phyloP scores from a whole-genome alignment of 1,284 basidiomycete species.

The Tilletia setariae region DNA sequence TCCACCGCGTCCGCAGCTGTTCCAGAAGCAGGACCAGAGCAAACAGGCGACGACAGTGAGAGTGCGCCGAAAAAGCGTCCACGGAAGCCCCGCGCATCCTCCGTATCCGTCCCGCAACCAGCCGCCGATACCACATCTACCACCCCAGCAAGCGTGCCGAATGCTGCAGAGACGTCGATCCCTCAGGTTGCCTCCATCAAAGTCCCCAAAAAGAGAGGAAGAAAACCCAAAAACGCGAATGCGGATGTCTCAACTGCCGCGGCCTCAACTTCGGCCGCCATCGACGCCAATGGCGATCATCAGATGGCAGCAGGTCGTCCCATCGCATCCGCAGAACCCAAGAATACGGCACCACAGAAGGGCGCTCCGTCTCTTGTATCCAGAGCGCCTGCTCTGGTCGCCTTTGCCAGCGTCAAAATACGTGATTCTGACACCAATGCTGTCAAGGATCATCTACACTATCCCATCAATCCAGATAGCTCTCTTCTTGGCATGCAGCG shows the following conservation, averaged over 20 bases:
- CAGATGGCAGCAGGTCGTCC: no score
- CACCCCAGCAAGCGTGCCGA: background rate
- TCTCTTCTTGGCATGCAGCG: background rate
- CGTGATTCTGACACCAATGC: background rate
- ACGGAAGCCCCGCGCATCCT: background rate
- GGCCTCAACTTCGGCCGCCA: background rate
- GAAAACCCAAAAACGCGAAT: background rate
- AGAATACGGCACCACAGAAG: background rate
- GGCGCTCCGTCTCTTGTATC: background rate
- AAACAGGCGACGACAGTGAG: background rate
- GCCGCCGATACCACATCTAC: background rate
- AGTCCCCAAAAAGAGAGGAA: background rate
- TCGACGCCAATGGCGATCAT: background rate
- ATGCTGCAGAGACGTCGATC: background rate
- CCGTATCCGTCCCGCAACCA: background rate
- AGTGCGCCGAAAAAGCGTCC: background rate
- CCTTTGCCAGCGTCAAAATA: constrained; percentile 1
- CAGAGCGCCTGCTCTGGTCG: background rate
- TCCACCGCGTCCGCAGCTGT: background rate
- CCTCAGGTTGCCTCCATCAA: background rate
- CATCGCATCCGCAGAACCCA: background rate
- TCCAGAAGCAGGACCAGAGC: background rate
- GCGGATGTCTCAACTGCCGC: background rate
- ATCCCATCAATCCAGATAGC: background rate
- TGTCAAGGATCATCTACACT: background rate